Conservation (phyloP, 2,329 filamentous ascomycete species). For the Cladosporium colombiae region DNA sequence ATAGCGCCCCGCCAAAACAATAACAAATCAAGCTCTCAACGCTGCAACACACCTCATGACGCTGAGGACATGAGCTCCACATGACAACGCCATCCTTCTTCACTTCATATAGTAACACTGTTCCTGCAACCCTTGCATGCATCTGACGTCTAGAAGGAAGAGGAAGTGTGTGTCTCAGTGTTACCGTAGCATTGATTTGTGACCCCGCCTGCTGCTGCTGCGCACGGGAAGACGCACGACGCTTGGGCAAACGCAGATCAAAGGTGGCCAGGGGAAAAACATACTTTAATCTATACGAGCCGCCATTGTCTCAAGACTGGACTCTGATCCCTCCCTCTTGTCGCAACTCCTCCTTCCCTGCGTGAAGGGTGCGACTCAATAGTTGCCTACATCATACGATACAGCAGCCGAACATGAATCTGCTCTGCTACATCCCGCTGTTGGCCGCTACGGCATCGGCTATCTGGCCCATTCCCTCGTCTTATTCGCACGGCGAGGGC, state of each 20-base stretch:
- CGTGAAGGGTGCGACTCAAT: background rate
- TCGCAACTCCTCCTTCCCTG: background rate
- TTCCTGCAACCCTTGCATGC: slow-evolving; percentile 7
- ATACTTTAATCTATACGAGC: background rate
- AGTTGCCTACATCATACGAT: background rate
- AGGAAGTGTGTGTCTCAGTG: slow-evolving; percentile 6
- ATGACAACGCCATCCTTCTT: background rate
- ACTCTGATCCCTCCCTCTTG: background rate
- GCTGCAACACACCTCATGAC: background rate
- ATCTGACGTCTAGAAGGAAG: background rate
- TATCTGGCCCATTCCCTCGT: slow-evolving; percentile 46
- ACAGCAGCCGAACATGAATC: slow-evolving; percentile 4
- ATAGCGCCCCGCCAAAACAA: slow-evolving; percentile 2
- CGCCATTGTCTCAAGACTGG: background rate
- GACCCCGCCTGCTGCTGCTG: slow-evolving; percentile 1
- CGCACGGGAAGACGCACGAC: background rate
- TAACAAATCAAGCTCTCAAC: background rate
- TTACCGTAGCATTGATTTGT: slow-evolving; percentile 2
- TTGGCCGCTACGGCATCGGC: slow-evolving; percentile 33
- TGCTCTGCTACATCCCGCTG: background rate
- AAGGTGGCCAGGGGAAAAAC: slow-evolving; percentile 1
- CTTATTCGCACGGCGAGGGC: slow-evolving; percentile 41
- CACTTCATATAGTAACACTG: background rate
- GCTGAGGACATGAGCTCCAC: background rate
- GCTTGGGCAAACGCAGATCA: slow-evolving; percentile 9